Conservation (phyloP, 345 rosid species). For the Gossypium thurberi region DNA sequence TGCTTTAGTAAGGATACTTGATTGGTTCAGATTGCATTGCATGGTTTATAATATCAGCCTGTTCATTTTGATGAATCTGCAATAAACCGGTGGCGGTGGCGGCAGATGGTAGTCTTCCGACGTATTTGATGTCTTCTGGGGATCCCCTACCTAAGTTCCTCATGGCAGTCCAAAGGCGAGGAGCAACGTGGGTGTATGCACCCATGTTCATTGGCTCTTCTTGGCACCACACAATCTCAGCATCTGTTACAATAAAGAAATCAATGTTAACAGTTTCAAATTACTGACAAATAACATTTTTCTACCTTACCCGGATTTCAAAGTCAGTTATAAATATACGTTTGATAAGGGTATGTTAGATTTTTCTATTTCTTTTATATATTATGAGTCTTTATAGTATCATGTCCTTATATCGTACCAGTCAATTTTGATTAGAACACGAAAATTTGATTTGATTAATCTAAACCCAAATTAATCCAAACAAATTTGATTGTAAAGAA, state of each 20-base stretch:
- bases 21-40: slow-evolving; percentile 54
- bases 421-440: no score
- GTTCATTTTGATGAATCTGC: slow-evolving; percentile 50
- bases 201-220: slow-evolving; percentile 94
- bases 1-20: slow-evolving; percentile 11
- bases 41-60: slow-evolving; percentile 40
- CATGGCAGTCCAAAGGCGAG: slow-evolving; percentile 59
- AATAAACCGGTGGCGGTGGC: slow-evolving; percentile 69
- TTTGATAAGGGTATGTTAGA: no score
- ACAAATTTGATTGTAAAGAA: no score
- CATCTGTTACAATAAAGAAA: slow-evolving; percentile 26
- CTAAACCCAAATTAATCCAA: no score
- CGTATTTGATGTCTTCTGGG: slow-evolving; percentile 56
- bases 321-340: no score
- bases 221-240: slow-evolving; percentile 78
- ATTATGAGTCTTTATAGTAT: no score
- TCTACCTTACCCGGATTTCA: no score
- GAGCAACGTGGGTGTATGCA: slow-evolving; percentile 46
- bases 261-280: no score
- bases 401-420: no score
- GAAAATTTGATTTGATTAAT: no score
- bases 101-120: slow-evolving; percentile 66
- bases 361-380: no score
- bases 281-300: no score
- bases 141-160: slow-evolving; percentile 45